Conservation (phyloP, 257 asterid species). For the Lithospermum erythrorhizon region DNA sequence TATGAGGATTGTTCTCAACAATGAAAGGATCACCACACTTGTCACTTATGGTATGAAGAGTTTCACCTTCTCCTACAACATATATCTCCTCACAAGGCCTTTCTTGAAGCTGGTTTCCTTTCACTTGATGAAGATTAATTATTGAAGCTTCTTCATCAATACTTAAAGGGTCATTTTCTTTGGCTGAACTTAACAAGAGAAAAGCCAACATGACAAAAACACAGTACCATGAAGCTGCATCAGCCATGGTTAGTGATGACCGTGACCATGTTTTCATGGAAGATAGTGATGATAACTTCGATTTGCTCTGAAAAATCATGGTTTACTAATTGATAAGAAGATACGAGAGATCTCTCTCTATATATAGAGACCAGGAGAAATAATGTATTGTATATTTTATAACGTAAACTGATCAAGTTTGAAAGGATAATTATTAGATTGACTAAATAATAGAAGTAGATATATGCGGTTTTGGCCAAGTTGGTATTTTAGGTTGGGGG, state of each 20-base stretch:
- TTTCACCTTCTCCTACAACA: constrained; percentile 26
- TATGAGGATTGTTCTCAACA: constrained; percentile 22
- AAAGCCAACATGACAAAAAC: constrained; percentile 10
- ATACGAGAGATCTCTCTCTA: too few species aligned
- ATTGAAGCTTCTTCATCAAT: neutral
- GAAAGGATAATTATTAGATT: neutral
- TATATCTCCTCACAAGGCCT: constrained; percentile 18
- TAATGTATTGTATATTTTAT: too few species aligned
- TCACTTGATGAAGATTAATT: neutral
- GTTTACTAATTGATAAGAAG: neutral
- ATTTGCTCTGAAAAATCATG: neutral
- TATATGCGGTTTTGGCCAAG: neutral
- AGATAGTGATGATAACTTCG: too few species aligned
- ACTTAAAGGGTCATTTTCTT: neutral
- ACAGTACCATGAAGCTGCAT: constrained; percentile 18
- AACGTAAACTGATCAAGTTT: neutral
- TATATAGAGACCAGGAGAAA: too few species aligned
- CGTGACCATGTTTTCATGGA: neutral
- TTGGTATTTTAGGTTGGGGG: neutral
- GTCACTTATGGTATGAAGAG: constrained; percentile 22
- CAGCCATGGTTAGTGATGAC: constrained; percentile 2
- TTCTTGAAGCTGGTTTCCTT: neutral
- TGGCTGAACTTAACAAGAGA: constrained; percentile 10
- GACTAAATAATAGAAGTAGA: neutral
- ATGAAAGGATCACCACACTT: constrained; percentile 22